phyloP scores from a whole-genome alignment of 2,329 filamentous ascomycete genomes.

The Fusarium napiforme region DNA sequence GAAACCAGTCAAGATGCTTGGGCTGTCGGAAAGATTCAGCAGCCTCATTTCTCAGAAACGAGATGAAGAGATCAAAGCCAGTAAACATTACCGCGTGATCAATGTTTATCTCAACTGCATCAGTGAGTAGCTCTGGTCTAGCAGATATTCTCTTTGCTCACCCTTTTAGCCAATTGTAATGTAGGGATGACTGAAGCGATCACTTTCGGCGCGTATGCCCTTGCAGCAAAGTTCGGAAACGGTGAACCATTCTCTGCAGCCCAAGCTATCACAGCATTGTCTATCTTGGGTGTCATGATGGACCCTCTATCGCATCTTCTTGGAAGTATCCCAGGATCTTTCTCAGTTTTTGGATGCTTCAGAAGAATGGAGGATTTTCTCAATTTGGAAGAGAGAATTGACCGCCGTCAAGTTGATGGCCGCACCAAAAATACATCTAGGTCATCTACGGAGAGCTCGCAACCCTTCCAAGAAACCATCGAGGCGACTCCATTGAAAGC shows the following conservation, averaged over 20 bases:
- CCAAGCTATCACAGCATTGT: conserved; percentile 47
- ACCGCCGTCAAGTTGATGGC: conserved; percentile 34
- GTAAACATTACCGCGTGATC: conserved; percentile 42
- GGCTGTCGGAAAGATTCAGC: conserved; percentile 44
- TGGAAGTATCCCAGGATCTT: conserved; percentile 42
- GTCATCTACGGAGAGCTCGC: not conserved
- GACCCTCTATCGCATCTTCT: conserved; percentile 41
- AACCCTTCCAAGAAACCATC: conserved; percentile 1
- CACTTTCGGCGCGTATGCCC: conserved; percentile 48
- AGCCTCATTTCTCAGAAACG: conserved; percentile 41
- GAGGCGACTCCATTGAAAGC: conserved; percentile 14
- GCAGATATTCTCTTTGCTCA: not conserved
- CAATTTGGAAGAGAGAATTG: conserved; percentile 39
- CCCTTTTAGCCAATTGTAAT: conserved; percentile 41
- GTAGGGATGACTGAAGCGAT: conserved; percentile 43
- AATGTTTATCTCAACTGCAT: conserved; percentile 45
- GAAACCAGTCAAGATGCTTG: conserved; percentile 51
- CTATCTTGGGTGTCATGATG: conserved; percentile 47
- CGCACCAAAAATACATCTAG: not conserved
- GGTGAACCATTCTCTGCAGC: conserved; percentile 44
- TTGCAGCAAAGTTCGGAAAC: conserved; percentile 42
- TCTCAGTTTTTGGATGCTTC: conserved; percentile 46
- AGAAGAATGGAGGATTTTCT: conserved; percentile 48
- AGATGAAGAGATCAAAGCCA: conserved; percentile 40
- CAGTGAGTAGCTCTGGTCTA: conserved; percentile 25